Evolutionary conservation across 2,329 filamentous ascomycete species (phyloP).

Genomic region (Parasarocladium wereldwijsianum): DNA sequence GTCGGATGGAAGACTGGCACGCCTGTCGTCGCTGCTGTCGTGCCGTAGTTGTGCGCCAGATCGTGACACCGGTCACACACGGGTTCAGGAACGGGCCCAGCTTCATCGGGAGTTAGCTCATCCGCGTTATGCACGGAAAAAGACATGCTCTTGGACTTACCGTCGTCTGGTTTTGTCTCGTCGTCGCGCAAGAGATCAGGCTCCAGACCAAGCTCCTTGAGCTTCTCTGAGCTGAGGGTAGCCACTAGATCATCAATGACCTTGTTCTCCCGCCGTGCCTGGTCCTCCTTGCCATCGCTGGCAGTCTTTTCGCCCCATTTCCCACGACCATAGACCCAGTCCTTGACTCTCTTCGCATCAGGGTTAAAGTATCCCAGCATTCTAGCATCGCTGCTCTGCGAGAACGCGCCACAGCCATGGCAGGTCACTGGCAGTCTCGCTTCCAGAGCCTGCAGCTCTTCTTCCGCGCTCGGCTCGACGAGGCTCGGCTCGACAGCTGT

Average conservation of each 20-base stretch:
- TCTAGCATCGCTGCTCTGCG: constrained; percentile 36
- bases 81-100: too few relatives aligned
- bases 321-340: constrained; percentile 21
- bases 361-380: constrained; percentile 43
- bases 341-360: constrained; percentile 32
- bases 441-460: neutral
- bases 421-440: constrained; percentile 39
- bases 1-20: constrained; percentile 66
- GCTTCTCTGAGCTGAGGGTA: constrained; percentile 22
- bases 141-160: too few relatives aligned
- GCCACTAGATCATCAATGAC: constrained; percentile 31
- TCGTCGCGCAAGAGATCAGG: constrained; percentile 10
- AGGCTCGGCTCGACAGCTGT: neutral
- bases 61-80: constrained; percentile 82
- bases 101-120: too few relatives aligned
- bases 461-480: neutral
- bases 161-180: neutral
- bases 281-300: constrained; percentile 6
- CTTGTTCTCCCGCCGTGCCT: constrained; percentile 22
- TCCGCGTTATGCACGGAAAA: too few relatives aligned
- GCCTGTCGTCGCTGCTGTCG: constrained; percentile 27
- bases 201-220: constrained; percentile 32
- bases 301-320: constrained; percentile 6
- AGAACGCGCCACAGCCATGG: constrained; percentile 49
- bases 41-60: constrained; percentile 55